Conservation (phyloP, 345 rosid species). For the Populus davidiana region DNA sequence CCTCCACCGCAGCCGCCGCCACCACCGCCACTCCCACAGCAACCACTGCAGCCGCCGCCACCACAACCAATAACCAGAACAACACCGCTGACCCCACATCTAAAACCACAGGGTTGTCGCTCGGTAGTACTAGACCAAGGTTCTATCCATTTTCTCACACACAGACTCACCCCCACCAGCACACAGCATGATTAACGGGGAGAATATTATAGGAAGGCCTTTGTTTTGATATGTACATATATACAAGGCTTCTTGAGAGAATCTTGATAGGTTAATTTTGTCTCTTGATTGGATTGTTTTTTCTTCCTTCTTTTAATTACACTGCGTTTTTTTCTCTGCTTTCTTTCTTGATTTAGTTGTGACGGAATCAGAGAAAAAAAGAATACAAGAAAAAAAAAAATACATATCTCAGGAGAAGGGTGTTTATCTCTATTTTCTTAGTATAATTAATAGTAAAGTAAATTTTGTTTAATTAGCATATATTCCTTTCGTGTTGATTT, state of each 20-base stretch:
- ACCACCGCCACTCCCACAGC: conserved; percentile 4
- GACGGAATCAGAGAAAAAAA: neutral
- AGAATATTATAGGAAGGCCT: neutral
- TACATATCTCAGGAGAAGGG: neutral
- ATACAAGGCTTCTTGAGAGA: neutral
- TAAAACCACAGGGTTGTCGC: conserved; percentile 10
- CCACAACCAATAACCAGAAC: conserved; percentile 1
- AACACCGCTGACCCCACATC: conserved; percentile 16
- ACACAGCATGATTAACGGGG: conserved; percentile 26
- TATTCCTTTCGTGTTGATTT: neutral
- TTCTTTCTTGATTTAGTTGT: neutral
- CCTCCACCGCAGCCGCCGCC: conserved; percentile 30
- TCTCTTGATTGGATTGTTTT: neutral
- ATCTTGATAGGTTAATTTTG: neutral
- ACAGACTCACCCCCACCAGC: conserved; percentile 31
- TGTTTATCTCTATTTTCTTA: neutral
- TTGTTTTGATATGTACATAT: neutral
- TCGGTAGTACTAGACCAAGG: conserved; percentile 23
- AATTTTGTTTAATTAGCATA: neutral
- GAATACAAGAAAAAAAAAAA: neutral
- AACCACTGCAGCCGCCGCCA: neutral
- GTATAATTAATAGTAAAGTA: neutral
- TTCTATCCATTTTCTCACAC: conserved; percentile 28
- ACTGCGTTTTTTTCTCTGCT: neutral
- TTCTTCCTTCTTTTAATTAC: neutral